Evolutionary conservation across 805 yeast species (phyloP), one percentile per base, ranked within the genome.

Genomic region (Candida silvicultrix): DNA sequence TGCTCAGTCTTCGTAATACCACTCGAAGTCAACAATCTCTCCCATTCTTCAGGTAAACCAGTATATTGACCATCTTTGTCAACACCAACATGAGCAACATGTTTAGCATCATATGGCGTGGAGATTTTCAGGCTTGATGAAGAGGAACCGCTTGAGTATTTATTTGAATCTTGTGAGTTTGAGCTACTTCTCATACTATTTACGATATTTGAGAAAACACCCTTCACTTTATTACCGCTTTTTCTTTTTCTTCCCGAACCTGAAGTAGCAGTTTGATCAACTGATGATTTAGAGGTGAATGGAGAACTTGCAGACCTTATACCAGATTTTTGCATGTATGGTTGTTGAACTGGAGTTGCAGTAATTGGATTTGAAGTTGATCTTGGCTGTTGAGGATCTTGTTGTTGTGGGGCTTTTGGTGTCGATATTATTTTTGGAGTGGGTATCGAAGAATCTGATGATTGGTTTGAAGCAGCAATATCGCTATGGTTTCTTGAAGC

Each of bases 31-130:
- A 94, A 72, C 32, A 90, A 71, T 50, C 79, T 77, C 51, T 89
- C 89, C 99, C 99, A 94, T 58, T 89, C 95, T 25, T 79, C 83
- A 0, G 99, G 99, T 38, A 94, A 70, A 2, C 97, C 98, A 1
- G 94, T 88, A 62, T 85, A 92, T 39, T 86, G 85, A 12, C 97
- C 97, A 51, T 77, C 78, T 5, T 81, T 74, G 63, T 92, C 97
- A 42, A 87, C 83, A 21, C 96, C 97, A 10, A 94, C 98, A 59
- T 94, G 98, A 16, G 94, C 89, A 32, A 89, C 84, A 59, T 90
- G 96, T 59, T 87, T 83, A 16, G 94, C 85, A 58, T 88, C 89
- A 63, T 84, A 89, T 0, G 99, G 99, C 0, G 89, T 83, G n/a
- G 96, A 86, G 43, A 92, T 94, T 53, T 80, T 80, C 36, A 74